These are phyloP conservation scores for Aureobasidium zeae DNA, from an alignment of 2,329 filamentous ascomycete genomes.

Conservation along the genomic window DNA sequence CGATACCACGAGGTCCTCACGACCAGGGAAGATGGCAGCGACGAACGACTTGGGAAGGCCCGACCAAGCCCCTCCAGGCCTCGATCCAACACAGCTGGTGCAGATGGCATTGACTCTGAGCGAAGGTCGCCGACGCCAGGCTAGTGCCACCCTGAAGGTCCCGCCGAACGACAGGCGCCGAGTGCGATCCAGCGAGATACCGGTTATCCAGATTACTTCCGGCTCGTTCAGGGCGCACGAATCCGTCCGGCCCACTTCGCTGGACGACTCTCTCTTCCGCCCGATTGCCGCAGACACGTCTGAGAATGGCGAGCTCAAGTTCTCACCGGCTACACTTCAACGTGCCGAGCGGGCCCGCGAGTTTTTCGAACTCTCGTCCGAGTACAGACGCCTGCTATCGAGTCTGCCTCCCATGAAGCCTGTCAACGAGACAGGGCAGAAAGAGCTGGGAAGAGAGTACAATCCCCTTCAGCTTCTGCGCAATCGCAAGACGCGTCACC, in stretches of 20 bases:
- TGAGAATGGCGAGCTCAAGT: slow-evolving; percentile 50
- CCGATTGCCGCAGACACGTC: not conserved
- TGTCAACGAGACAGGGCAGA: slow-evolving; percentile 32
- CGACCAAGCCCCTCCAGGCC: slow-evolving; percentile 24
- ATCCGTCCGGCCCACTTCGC: slow-evolving; percentile 39
- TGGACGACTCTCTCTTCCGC: slow-evolving; percentile 4
- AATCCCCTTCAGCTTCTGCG: slow-evolving; percentile 90
- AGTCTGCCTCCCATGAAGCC: slow-evolving; percentile 63
- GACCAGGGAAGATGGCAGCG: not conserved
- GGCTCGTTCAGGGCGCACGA: slow-evolving; percentile 18
- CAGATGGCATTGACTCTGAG: slow-evolving; percentile 84
- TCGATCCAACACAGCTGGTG: slow-evolving; percentile 82
- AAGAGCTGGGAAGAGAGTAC: slow-evolving; percentile 59
- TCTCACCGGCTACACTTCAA: slow-evolving; percentile 70
- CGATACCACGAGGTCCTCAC: not conserved
- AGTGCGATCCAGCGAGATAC: slow-evolving; percentile 13
- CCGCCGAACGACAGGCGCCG: slow-evolving; percentile 23
- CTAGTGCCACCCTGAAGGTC: slow-evolving; percentile 48
- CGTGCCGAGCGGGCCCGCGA: slow-evolving; percentile 76
- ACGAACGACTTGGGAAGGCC: not conserved
- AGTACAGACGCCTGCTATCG: slow-evolving; percentile 74
- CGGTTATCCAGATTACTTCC: slow-evolving; percentile 11
- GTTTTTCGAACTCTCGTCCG: slow-evolving; percentile 74
- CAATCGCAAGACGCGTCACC: slow-evolving; percentile 74
- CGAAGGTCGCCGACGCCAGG: slow-evolving; percentile 61